Evolutionary conservation across 2,329 filamentous ascomycete genomes (phyloP), one percentile per base, ranked within the genome.

Genomic region (Diaporthe velutina): DNA sequence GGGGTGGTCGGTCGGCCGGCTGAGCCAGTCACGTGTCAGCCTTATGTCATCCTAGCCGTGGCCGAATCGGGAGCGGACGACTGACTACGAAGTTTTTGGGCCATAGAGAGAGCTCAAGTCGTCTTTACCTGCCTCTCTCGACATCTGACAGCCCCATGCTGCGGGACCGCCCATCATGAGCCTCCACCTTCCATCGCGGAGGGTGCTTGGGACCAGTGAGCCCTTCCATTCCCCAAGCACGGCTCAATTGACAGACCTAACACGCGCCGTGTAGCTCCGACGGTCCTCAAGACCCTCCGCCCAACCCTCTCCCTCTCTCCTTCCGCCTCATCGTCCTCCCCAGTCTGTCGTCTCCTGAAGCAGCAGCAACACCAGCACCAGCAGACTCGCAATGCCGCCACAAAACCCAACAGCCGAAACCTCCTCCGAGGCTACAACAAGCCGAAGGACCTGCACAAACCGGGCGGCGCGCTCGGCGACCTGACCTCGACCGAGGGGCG

Each of bases 131-230:
- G 33, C 25, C 45, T 52, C 35, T 55, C 54, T 38, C 38, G 54
- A 66, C 38, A 77, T 78, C 77, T 28, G 48, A 58, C 73, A 70
- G 52, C 73, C 71, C 70, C 77, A 76, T 73, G 79, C 78, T 77
- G 78, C 73, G 66, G 68, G 67, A 75, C 74, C 77, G 77, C 77
- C 78, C 80, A 80, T 77, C 81, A 95, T 95, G 93, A 94, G 88
- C 84, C 83, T 93, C 79, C 89, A 89, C 83, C 85, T 91, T 81
- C 91, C 92, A 78, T 87, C 91, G 79, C 86, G 90, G 86, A 90
- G 89, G 85, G 85, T 93, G 79, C 86, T 89, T 73, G 86, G 87
- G 80, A 86, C 88, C 82, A 90, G 93, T 94, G 88, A 80, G 58
- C 76, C 75, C 66, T 73, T 76, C 72, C 57, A 13, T 38, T 38